A percentile compares a stretch with the other conserved stretches of the same genome.
Conservation (phyloP, 495 filamentous ascomycete genomes). For the Lasiosphaeria ovina region DNA sequence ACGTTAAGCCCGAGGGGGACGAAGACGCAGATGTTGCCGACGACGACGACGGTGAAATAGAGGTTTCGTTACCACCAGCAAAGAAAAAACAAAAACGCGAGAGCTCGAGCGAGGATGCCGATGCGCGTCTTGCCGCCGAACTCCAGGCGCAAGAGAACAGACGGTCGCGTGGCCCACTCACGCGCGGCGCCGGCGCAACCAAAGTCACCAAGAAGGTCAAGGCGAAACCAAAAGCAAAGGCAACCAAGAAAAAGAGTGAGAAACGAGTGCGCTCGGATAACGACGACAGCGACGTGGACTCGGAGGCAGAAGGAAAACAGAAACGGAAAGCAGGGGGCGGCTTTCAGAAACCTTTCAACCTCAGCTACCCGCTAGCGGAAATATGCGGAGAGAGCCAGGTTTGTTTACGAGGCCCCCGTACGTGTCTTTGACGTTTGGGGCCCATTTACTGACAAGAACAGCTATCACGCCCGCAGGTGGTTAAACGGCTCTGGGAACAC, state of each 20-base stretch:
- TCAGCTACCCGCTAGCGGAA: conserved; percentile 46
- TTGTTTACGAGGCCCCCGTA: conserved; percentile 20
- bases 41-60: conserved; percentile 46
- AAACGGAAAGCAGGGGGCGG: conserved; percentile 53
- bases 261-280: conserved; percentile 67
- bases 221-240: conserved; percentile 37
- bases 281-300: conserved; percentile 75
- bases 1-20: conserved; percentile 24
- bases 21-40: conserved; percentile 16
- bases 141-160: conserved; percentile 91
- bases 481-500: conserved; percentile 93
- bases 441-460: conserved; percentile 32
- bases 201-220: conserved; percentile 47
- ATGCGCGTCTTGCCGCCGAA: conserved; percentile 79
- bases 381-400: conserved; percentile 62
- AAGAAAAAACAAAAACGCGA: conserved; percentile 59
- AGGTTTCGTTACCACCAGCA: conserved; percentile 52
- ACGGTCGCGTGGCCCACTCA: conserved; percentile 60
- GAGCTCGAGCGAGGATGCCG: conserved; percentile 60
- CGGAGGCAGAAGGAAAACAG: conserved; percentile 46
- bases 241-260: conserved; percentile 72
- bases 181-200: conserved; percentile 59
- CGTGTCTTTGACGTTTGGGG: neutral
- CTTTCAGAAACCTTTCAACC: conserved; percentile 53
- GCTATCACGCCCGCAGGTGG: conserved; percentile 90